A percentile compares a stretch with the other conserved stretches of the same genome.
Conservation (phyloP, 768 basidiomycete species). For the Filobasidium wieringae region DNA sequence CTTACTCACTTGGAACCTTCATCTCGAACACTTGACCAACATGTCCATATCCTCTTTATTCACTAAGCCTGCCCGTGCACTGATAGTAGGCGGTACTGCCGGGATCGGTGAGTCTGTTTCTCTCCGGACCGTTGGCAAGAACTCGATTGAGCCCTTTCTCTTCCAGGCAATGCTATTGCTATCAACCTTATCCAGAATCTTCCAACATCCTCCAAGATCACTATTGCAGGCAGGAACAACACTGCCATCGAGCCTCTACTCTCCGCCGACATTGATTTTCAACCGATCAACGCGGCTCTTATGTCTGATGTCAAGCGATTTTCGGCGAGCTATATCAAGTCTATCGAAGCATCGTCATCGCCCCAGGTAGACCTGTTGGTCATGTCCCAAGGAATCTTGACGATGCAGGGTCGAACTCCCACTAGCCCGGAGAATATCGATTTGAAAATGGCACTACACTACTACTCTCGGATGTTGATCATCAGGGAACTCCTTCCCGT, state of each 20-base stretch:
- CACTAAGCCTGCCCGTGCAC: conserved; percentile 2
- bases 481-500: conserved; percentile 10
- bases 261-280: conserved; percentile 1
- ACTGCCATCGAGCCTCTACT: conserved; percentile 4
- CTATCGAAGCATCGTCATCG: neutral
- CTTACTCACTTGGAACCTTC: no score
- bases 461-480: conserved; percentile 18
- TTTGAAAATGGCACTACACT: conserved; percentile 15
- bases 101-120: conserved; percentile 6
- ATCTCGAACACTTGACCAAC: no score
- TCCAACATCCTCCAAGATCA: conserved; percentile 1
- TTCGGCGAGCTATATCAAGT: neutral
- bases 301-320: conserved; percentile 18
- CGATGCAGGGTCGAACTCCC: conserved; percentile 13
- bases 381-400: conserved; percentile 13
- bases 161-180: conserved; percentile 6
- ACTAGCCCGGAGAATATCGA: conserved; percentile 7
- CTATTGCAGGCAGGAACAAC: conserved; percentile 11
- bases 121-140: no score
- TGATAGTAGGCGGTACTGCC: conserved; percentile 9
- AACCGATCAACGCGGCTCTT: conserved; percentile 4
- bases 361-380: conserved; percentile 13
- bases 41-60: conserved; percentile 1
- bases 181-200: conserved; percentile 1
- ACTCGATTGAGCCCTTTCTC: neutral